Conservation (phyloP, 257 asterid genomes). For the Lycium ferocissimum region DNA sequence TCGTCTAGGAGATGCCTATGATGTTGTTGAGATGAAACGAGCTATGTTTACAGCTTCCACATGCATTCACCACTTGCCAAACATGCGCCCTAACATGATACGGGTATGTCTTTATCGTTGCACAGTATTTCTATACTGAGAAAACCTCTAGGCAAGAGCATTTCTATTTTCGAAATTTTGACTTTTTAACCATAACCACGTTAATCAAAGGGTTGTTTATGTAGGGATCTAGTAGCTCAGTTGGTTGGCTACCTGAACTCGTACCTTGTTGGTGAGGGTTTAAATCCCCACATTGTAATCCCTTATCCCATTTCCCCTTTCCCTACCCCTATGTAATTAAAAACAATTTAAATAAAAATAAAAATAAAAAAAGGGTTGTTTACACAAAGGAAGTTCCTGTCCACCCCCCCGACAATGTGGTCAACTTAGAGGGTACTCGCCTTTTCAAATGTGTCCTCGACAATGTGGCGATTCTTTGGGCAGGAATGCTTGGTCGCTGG, state of each 20-base stretch:
- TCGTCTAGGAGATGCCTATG: constrained; percentile 57
- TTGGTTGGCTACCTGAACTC: too few relatives aligned
- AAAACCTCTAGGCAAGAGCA: not conserved
- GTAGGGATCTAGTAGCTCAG: too few relatives aligned
- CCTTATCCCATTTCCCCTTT: too few relatives aligned
- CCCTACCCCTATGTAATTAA: too few relatives aligned
- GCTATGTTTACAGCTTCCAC: constrained; percentile 76
- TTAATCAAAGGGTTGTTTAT: not conserved
- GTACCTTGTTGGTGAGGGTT: too few relatives aligned
- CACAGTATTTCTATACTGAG: not conserved
- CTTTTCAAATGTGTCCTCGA: not conserved
- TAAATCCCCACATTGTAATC: too few relatives aligned
- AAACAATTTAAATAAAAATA: too few relatives aligned
- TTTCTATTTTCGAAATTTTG: not conserved
- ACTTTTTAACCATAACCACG: not conserved
- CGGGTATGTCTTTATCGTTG: constrained; percentile 48
- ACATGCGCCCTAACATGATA: constrained; percentile 84
- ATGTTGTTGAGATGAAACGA: constrained; percentile 67
- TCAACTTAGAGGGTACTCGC: not conserved
- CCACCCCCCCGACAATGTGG: not conserved
- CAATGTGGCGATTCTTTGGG: not conserved
- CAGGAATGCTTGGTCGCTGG: not conserved
- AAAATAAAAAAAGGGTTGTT: not conserved
- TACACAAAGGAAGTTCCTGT: not conserved
- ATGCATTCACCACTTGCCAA: constrained; percentile 86